phyloP scores from a whole-genome alignment of 441 rosid genomes.

The Omphalea diandra region DNA sequence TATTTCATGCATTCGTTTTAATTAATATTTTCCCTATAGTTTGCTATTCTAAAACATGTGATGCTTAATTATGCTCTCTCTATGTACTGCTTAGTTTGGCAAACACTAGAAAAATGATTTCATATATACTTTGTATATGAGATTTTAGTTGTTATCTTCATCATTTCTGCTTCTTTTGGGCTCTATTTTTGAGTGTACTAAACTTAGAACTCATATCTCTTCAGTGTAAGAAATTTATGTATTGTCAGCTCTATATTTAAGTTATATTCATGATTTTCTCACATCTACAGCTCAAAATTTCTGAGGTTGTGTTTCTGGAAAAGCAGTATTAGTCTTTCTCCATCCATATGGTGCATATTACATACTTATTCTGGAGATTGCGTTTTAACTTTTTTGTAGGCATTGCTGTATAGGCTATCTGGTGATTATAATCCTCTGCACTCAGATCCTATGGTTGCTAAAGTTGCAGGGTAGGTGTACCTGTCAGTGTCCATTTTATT shows the following conservation, averaged over 20 bases:
- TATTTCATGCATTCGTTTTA: neutral
- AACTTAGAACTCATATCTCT: neutral
- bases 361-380: constrained; percentile 24
- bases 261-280: neutral
- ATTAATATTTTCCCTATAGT: neutral
- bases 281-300: neutral
- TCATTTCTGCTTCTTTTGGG: neutral
- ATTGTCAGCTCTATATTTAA: neutral
- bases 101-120: neutral
- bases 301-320: neutral
- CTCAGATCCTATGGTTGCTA: constrained; percentile 77
- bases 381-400: constrained; percentile 49
- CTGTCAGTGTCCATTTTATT: neutral
- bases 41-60: neutral
- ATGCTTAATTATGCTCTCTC: neutral
- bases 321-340: neutral
- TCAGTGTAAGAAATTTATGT: neutral
- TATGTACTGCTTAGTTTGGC: neutral
- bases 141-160: too few relatives aligned
- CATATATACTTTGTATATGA: too few relatives aligned
- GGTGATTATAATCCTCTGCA: constrained; percentile 97
- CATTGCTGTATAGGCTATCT: constrained; percentile 84
- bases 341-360: neutral
- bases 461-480: constrained; percentile 70
- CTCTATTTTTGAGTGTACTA: neutral